phyloP scores from a whole-genome alignment of 768 basidiomycete genomes.

The Suillus ampliporus region DNA sequence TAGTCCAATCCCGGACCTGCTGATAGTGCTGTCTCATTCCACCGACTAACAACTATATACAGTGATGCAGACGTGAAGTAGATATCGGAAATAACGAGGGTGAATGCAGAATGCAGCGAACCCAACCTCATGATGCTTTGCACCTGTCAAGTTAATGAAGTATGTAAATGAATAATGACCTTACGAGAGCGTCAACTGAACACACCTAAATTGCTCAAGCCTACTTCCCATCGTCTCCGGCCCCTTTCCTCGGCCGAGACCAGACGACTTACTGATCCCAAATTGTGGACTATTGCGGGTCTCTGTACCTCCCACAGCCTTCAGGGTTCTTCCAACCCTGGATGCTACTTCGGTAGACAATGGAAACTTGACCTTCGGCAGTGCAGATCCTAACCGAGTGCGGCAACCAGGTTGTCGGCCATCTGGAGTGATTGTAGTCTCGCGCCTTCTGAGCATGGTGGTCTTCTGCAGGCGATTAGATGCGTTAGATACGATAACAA shows the following conservation, averaged over 20 bases:
- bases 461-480: slow-evolving; percentile 32
- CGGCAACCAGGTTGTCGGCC: slow-evolving; percentile 43
- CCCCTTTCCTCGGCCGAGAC: not conserved
- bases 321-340: slow-evolving; percentile 25
- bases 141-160: not conserved
- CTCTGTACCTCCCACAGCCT: slow-evolving; percentile 13
- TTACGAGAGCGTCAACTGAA: not conserved
- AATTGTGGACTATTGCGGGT: slow-evolving; percentile 7
- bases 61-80: slow-evolving; percentile 7
- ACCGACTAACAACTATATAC: not conserved
- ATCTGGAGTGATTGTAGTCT: slow-evolving; percentile 53
- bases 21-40: not conserved
- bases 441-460: slow-evolving; percentile 45
- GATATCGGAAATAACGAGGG: slow-evolving; percentile 10
- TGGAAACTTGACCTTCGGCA: slow-evolving; percentile 24
- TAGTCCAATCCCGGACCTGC: not conserved
- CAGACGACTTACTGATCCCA: not conserved
- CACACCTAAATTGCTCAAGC: slow-evolving; percentile 1
- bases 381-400: slow-evolving; percentile 33
- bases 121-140: not conserved
- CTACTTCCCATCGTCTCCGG: not conserved
- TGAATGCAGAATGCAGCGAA: not conserved
- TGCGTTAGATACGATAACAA: slow-evolving; percentile 16
- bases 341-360: slow-evolving; percentile 19
- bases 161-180: slow-evolving; percentile 1